Base-by-base conservation (phyloP, 2,329 filamentous ascomycete genomes). In the Hyphodiscus sp. region DNA sequence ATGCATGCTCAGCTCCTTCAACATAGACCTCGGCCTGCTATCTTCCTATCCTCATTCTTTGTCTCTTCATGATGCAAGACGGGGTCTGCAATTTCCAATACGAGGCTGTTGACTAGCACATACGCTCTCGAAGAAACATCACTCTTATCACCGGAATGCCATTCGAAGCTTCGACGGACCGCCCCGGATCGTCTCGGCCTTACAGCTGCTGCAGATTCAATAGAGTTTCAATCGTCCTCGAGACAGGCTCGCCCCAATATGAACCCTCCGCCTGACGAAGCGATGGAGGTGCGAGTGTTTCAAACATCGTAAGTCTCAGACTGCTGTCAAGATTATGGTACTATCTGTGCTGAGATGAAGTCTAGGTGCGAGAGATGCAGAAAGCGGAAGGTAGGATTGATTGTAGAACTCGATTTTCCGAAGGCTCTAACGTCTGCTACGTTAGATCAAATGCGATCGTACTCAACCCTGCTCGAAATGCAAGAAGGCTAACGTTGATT, bases 381-480 rank as follows among this genome's bases (percentile, higher is more conserved):
- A 50, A 68, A 70, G 38, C 68, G 73, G 52, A 75, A 74, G 68
- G 73, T 74, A 45, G 46, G 61, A 38, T n/a, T 38, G 11, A 38
- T 18, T 19, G 16, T 20, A 26, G 26, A 20, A 42, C 9, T 23
- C 30, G 15, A 20, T 33, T 29, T 18, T 41, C 23, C 23, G 23
- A 18, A 51, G 20, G 44, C 26, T 46, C 33, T 51, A 13, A 50
- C 20, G 46, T 18, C 47, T 20, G 6, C 19, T 20, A 38, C 13
- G 10, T 23, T 61, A 56, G 70, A 74, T 80, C 41, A 80, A 78
- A 68, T 81, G 78, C 62, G 74, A 79, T 61, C 73, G 77, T 2
- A 71, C 71, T 45, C 66, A 71, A 15, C 78, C 78, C 13, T 81
- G 78, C 60, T 72, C 71, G 30, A 74, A 73, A 55, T 81, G 78